Conservation (phyloP, 257 asterid species). For the Datura wrightii region DNA sequence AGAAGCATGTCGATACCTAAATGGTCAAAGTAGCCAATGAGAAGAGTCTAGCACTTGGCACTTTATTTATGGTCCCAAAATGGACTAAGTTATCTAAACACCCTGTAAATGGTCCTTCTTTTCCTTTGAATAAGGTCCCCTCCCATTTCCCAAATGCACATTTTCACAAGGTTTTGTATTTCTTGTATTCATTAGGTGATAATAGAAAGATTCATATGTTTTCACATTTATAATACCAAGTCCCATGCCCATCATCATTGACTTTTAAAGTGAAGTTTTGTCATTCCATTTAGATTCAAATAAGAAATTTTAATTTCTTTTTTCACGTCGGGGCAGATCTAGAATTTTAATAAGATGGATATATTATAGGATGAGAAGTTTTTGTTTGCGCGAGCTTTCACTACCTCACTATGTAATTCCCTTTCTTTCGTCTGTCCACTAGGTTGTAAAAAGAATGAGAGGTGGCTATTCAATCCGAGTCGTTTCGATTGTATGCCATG, state of each 20-base stretch:
- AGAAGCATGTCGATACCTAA: not conserved
- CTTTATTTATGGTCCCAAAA: constrained; percentile 21
- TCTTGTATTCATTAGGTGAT: not conserved
- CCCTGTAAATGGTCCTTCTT: constrained; percentile 15
- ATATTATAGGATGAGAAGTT: not conserved
- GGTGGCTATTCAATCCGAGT: not conserved
- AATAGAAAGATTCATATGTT: not conserved
- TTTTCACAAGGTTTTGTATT: constrained; percentile 16
- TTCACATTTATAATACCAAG: constrained; percentile 8
- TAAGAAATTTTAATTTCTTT: not conserved
- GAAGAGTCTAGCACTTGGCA: not conserved
- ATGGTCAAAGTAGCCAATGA: not conserved
- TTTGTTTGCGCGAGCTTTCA: not conserved
- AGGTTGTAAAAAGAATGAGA: not conserved
- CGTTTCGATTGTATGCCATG: not conserved
- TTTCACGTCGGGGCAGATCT: not conserved
- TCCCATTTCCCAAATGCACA: not conserved
- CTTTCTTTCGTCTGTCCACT: not conserved
- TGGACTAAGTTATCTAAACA: not conserved
- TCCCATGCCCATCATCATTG: not conserved
- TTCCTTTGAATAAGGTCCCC: not conserved
- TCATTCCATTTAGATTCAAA: not conserved
- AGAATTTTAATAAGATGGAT: not conserved
- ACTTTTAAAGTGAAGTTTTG: not conserved
- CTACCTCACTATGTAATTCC: not conserved